phyloP scores from a whole-genome alignment of 768 basidiomycete genomes.

The Trametes punicea region DNA sequence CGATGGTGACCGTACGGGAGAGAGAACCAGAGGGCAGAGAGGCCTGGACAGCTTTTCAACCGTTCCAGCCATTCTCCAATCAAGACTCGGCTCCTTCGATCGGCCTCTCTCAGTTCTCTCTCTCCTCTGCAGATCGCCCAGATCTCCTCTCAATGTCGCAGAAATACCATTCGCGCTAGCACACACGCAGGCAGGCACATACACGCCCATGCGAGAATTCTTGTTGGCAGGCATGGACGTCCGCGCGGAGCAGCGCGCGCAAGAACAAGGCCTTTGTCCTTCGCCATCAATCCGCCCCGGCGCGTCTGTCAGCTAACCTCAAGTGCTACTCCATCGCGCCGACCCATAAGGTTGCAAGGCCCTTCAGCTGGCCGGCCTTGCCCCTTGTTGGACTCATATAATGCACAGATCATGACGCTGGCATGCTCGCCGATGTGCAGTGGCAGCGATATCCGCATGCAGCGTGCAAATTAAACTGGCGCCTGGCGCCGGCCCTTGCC shows the following conservation, averaged over 20 bases:
- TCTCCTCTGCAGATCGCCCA: conserved; percentile 8
- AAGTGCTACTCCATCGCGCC: conserved; percentile 3
- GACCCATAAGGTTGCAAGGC: conserved; percentile 9
- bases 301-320: background rate
- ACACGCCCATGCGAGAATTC: background rate
- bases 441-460: background rate
- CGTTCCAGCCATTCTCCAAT: conserved; percentile 19
- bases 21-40: conserved; percentile 14
- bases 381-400: background rate
- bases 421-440: background rate
- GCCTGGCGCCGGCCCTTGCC: background rate
- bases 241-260: background rate
- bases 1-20: conserved; percentile 20
- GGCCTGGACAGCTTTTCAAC: conserved; percentile 20
- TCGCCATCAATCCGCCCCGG: conserved; percentile 5
- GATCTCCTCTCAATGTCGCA: conserved; percentile 6
- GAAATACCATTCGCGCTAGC: background rate
- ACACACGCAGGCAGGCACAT: background rate
- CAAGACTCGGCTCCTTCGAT: conserved; percentile 20
- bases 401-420: background rate
- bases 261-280: conserved; percentile 6
- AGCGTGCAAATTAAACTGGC: background rate
- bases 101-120: conserved; percentile 10
- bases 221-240: background rate
- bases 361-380: background rate